These are phyloP conservation scores for Arthrobotrys iridis DNA, from an alignment of 2,329 filamentous ascomycete genomes.

Conservation along the genomic window DNA sequence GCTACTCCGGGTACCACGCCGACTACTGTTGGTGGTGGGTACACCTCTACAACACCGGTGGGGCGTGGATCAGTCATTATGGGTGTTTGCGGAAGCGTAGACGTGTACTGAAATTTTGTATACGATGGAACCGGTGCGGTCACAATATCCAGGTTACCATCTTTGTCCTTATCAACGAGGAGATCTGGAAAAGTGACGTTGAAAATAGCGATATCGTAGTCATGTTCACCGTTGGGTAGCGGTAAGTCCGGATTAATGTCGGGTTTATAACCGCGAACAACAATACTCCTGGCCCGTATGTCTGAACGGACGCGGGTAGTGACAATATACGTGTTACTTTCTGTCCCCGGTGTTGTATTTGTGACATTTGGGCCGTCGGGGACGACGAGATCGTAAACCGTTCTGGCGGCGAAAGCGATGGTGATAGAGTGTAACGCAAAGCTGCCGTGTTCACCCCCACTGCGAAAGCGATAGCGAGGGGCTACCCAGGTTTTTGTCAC, in stretches of 20 bases:
- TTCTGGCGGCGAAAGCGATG: slow-evolving; percentile 8
- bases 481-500: neutral
- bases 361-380: neutral
- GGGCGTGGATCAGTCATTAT: neutral
- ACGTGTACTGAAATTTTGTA: neutral
- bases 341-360: too few relatives aligned
- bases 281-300: slow-evolving; percentile 1
- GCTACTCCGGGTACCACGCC: neutral
- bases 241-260: neutral
- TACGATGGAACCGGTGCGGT: neutral
- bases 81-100: slow-evolving; percentile 14
- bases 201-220: neutral
- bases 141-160: neutral
- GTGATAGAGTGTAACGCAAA: slow-evolving; percentile 36
- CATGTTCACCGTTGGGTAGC: neutral
- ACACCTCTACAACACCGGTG: neutral
- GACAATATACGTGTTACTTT: neutral
- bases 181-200: slow-evolving; percentile 9
- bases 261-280: slow-evolving; percentile 10
- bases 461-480: slow-evolving; percentile 16
- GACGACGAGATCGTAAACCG: neutral
- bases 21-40: neutral
- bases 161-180: neutral
- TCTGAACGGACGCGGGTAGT: neutral
- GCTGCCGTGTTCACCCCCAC: neutral